These are phyloP conservation scores for Jatropha multifida DNA, from an alignment of 441 rosid genomes.

Conservation along the genomic window DNA sequence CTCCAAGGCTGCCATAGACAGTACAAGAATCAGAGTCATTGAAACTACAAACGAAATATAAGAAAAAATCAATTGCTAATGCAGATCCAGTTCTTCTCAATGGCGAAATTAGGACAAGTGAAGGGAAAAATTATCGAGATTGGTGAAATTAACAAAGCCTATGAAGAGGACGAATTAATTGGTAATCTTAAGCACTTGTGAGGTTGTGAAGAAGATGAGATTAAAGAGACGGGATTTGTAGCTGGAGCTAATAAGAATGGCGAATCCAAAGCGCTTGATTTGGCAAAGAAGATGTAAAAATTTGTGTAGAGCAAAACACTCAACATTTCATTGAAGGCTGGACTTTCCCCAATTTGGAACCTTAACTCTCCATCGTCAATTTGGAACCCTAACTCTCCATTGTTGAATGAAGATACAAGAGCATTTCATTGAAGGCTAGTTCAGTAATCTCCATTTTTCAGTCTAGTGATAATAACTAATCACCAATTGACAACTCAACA, in stretches of 20 bases:
- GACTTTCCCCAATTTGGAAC: conserved; percentile 21
- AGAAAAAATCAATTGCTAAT: conserved; percentile 25
- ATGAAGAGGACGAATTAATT: conserved; percentile 42
- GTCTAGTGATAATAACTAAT: no score
- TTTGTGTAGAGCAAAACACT: conserved; percentile 37
- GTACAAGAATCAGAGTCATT: conserved; percentile 49
- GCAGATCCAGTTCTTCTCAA: conserved; percentile 7
- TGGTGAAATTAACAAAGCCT: conserved; percentile 33
- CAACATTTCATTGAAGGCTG: no score
- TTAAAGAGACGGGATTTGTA: conserved; percentile 45
- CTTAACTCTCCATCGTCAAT: background rate
- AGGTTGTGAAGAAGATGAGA: conserved; percentile 37
- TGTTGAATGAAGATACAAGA: no score
- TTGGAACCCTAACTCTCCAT: no score
- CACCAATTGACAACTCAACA: no score
- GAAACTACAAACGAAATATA: conserved; percentile 52
- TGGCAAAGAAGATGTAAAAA: conserved; percentile 35
- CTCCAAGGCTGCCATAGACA: conserved; percentile 63
- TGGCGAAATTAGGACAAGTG: conserved; percentile 55
- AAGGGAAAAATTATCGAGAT: conserved; percentile 31
- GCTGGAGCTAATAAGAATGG: conserved; percentile 76
- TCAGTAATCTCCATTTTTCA: no score
- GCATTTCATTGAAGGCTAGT: no score
- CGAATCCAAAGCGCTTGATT: conserved; percentile 55
- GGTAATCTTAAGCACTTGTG: conserved; percentile 53